Evolutionary conservation across 2,329 filamentous ascomycete species (phyloP), one percentile per base, ranked within the genome.

Genomic region (Penicillium rolfsii): DNA sequence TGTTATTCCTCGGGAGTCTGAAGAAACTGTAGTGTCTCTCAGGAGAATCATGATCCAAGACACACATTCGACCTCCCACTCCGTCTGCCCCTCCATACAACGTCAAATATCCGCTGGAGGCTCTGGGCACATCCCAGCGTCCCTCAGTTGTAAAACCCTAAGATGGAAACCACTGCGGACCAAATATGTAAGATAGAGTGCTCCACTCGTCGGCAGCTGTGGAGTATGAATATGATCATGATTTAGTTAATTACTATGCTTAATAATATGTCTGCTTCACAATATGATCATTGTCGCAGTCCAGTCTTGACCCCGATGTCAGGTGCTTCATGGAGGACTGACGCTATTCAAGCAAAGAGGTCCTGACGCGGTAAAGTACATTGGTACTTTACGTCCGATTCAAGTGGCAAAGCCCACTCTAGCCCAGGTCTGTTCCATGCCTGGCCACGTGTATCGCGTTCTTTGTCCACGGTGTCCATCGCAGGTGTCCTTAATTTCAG

Each of bases 391-490:
- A 4, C 8, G 7, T 24, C 3, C 45, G 28, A 24, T 30, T 49
- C 6, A 49, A 40, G 28, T 56, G 28, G 16, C 43, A 26, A 49
- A 48, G 16, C 35, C 26, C 4, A 22, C 45, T 49, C 53, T 9
- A 49, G 24, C 35, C 48, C 30, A 46, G 57, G 45, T 57, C 50
- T 35, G 43, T 55, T 61, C 56, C 60, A 61, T 58, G 56, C 54
- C 55, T 50, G 41, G 63, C 61, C 63, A 65, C 63, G 61, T 48
- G 61, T 60, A 14, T 30, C 41, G n/a, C 19, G 11, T 53, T 60
- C n/a, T 35, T 45, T 52, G 28, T 50, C 48, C 16, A 26, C 30
- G 14, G 35, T 6, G 9, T 5, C 48, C 30, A 35, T 50, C 14
- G 45, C 6, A 16, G 45, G 16, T 12, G 7, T 30, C 26, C 45